Percentiles rank a stretch among this genome's conserved stretches.
Evolutionary conservation across 2,329 filamentous ascomycete genomes (phyloP).

Genomic region (Colletotrichum endophyticum): DNA sequence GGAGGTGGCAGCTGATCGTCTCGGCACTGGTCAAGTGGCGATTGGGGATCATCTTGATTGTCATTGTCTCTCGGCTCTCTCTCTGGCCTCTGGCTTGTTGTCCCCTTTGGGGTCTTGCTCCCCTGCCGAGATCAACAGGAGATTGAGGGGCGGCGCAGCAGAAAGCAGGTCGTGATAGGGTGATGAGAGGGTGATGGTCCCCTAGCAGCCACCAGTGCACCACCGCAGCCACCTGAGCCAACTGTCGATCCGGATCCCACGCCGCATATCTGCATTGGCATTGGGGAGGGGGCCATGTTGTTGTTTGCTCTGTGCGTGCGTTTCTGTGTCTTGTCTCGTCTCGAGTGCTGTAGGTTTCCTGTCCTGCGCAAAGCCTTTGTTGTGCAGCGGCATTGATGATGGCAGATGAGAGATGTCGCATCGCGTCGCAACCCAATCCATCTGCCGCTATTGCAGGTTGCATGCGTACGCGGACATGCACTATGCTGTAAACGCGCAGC

Average conservation of each 20-base stretch:
- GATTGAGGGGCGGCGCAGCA: conserved; percentile 12
- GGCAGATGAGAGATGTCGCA: background rate
- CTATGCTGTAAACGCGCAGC: background rate
- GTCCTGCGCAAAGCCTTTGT: background rate
- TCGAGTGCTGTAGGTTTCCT: background rate
- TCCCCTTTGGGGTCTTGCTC: background rate
- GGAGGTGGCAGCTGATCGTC: conserved; percentile 8
- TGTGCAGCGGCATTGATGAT: background rate
- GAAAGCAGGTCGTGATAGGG: background rate
- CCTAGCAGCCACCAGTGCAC: background rate
- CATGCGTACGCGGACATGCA: background rate
- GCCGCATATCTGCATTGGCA: background rate
- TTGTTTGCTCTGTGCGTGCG: background rate
- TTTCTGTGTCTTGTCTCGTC: background rate
- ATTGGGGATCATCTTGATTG: background rate
- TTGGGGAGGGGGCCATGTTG: background rate
- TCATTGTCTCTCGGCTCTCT: conserved; percentile 4
- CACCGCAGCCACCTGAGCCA: background rate
- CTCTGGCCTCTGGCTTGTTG: background rate
- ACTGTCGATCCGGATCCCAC: conserved; percentile 8
- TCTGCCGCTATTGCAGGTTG: background rate
- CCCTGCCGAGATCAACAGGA: conserved; percentile 17
- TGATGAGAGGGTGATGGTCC: background rate
- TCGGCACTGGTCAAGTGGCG: background rate
- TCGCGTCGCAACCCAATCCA: background rate